phyloP scores from a whole-genome alignment of 176 grass and related monocot species.

The Bonia amplexicaulis region DNA sequence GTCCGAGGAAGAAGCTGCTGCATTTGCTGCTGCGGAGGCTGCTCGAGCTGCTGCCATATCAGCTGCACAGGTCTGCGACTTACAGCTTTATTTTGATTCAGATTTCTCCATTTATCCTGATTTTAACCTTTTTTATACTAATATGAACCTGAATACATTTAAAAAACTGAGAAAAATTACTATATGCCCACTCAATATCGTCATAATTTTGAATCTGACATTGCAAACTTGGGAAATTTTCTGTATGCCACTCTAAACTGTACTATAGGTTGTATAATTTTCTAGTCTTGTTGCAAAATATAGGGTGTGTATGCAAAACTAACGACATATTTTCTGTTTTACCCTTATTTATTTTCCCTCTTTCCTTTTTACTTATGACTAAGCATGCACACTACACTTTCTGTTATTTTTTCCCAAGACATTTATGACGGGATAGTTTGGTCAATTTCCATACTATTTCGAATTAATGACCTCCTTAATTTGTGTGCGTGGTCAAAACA shows the following conservation, averaged over 20 bases:
- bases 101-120: background rate
- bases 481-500: background rate
- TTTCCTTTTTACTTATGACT: background rate
- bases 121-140: background rate
- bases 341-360: background rate
- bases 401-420: background rate
- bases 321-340: background rate
- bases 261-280: background rate
- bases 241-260: background rate
- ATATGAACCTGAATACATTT: background rate
- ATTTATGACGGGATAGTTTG: background rate
- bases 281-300: background rate
- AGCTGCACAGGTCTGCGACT: slow-evolving; percentile 66
- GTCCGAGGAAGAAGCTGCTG: slow-evolving; percentile 85
- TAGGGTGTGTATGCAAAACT: background rate
- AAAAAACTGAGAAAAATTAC: background rate
- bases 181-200: background rate
- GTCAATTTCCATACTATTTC: background rate
- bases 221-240: background rate
- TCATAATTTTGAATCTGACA: background rate
- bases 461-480: background rate
- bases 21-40: slow-evolving; percentile 82
- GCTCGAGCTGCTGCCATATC: slow-evolving; percentile 86
- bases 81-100: slow-evolving; percentile 20
- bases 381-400: background rate